Base-by-base conservation (phyloP, 116 monocot species). In the Posidonia oceanica region DNA sequence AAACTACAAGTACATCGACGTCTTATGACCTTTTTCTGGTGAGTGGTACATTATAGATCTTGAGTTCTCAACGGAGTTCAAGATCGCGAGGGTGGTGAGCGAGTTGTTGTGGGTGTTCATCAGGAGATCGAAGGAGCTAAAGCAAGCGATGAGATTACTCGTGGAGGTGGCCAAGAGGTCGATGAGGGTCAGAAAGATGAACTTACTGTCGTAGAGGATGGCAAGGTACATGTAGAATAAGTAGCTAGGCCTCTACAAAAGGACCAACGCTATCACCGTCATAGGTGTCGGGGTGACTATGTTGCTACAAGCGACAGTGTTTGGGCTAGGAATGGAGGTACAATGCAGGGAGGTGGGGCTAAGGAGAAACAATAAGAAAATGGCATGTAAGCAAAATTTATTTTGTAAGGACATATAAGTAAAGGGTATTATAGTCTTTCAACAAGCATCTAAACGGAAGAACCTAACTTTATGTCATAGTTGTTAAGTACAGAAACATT, bases 171-270 rank as follows among this genome's bases (percentile, higher is more conserved):
- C 74, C 29, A 57, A 71, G 62, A 62, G 76, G 71, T 83, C 85
- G 42, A 29, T 89, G 56, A 78, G 54, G 75, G 52, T 60, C 11
- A 11, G 60, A 39, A 75, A 54, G 15, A 61, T 89, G 69, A 54
- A 74, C 76, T 74, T 85, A 62, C 83, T 85, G 37, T 85, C 89
- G 21, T 89, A 85, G 85, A 70, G 85, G 70, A 89, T 83, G 79
- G 62, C 55, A 8, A 40, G 77, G 69, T 85, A 83, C 76, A 53
- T 89, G 77, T 29, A 63, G 40, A 81, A 83, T 1, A 89, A 89
- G 75, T 89, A 85, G 89, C 68, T 85, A 29, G 29, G 29, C 29
- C 29, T 29, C 29, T 29, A 29, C 29, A 29, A 29, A 29, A 6
- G 85, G 85, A 5, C 66, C 78, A 74, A 77, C 3, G 68, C 85